A percentile compares a stretch with the other conserved stretches of the same genome.
Conservation (phyloP, 352 stramenopile genomes). For the Phytophthora podocarpi region DNA sequence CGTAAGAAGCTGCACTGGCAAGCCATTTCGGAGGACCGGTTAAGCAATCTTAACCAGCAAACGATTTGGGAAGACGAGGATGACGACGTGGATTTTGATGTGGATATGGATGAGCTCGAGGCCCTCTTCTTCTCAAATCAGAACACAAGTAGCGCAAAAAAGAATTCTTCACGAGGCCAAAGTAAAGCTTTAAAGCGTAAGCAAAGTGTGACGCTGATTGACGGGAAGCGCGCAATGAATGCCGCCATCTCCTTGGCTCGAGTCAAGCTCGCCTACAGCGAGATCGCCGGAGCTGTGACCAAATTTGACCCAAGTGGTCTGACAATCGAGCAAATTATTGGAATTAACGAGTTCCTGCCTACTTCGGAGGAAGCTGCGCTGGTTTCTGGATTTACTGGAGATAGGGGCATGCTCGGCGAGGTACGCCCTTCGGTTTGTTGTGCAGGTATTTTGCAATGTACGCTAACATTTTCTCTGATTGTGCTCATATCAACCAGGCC, state of each 20-base stretch:
- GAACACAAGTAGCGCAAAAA: constrained; percentile 54
- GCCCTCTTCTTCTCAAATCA: constrained; percentile 83
- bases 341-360: constrained; percentile 94
- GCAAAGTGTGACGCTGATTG: constrained; percentile 91
- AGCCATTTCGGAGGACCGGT: constrained; percentile 79
- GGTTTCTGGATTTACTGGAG: constrained; percentile 83
- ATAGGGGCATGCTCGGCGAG: constrained; percentile 68
- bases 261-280: constrained; percentile 93
- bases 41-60: constrained; percentile 71
- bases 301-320: constrained; percentile 72
- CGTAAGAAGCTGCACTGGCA: constrained; percentile 92
- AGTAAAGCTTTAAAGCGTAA: constrained; percentile 68
- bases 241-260: constrained; percentile 95
- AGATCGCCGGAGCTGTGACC: constrained; percentile 79
- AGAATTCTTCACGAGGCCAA: constrained; percentile 33
- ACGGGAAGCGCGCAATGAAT: constrained; percentile 98
- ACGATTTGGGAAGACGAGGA: constrained; percentile 87
- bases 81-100: constrained; percentile 77
- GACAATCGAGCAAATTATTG: constrained; percentile 79
- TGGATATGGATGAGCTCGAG: constrained; percentile 90
- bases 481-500: constrained; percentile 33
- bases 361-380: constrained; percentile 90
- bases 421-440: constrained; percentile 29
- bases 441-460: not conserved
- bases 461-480: constrained; percentile 10